Evolutionary conservation across 2,329 filamentous ascomycete genomes (phyloP).

Genomic region (Gnomoniopsis sp.): DNA sequence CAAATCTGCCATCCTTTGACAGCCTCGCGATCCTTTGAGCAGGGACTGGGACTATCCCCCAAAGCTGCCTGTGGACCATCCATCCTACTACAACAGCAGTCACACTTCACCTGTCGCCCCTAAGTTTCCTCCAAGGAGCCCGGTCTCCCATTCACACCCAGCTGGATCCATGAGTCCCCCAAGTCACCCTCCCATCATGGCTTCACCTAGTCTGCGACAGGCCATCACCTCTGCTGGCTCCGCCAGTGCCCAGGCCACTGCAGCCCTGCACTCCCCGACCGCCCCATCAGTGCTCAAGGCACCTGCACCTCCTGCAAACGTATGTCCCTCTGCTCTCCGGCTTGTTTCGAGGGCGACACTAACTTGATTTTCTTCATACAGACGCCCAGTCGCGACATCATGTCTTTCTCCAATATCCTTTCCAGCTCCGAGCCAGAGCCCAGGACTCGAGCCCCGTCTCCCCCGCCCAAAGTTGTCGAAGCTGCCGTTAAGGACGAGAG

Average conservation of each 20-base stretch:
- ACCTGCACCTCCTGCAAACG: conserved; percentile 33
- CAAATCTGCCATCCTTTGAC: conserved; percentile 21
- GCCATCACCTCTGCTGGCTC: conserved; percentile 36
- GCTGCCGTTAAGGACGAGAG: conserved; percentile 18
- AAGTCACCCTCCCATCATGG: conserved; percentile 36
- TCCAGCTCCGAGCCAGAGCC: conserved; percentile 70
- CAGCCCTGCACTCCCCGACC: conserved; percentile 29
- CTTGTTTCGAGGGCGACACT: neutral
- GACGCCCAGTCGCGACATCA: conserved; percentile 72
- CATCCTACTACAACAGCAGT: conserved; percentile 47
- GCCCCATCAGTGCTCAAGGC: conserved; percentile 38
- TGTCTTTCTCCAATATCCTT: conserved; percentile 95
- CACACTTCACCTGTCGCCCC: conserved; percentile 47
- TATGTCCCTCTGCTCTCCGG: conserved; percentile 24
- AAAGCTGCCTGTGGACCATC: conserved; percentile 35
- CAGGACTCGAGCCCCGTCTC: conserved; percentile 38
- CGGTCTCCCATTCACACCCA: conserved; percentile 42
- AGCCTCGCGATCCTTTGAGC: conserved; percentile 43
- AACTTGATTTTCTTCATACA: conserved; percentile 32
- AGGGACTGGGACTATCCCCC: conserved; percentile 42
- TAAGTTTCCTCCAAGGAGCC: conserved; percentile 46
- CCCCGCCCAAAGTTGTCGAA: neutral
- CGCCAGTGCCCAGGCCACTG: conserved; percentile 37
- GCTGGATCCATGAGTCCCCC: conserved; percentile 42
- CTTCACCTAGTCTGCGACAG: conserved; percentile 48